Evolutionary conservation across 257 asterid species (phyloP), one percentile per base, ranked within the genome.

Genomic region (Agastache rugosa): DNA sequence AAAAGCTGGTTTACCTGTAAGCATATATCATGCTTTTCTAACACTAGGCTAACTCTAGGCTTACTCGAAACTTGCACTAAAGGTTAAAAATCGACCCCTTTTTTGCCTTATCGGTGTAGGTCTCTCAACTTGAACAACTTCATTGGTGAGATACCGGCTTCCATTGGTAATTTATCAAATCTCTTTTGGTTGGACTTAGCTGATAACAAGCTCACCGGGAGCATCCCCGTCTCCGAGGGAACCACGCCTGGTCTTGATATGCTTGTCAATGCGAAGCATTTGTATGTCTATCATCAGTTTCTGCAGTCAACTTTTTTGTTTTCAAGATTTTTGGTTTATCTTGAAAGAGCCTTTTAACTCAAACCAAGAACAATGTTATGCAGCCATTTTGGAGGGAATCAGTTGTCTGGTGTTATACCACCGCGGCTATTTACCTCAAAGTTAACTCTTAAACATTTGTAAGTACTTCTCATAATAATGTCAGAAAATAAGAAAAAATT

Each of bases 141-240:
- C 67, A 63, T 79, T 72, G 99, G 94, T 45, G 69, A 6, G 54
- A 95, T 95, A 79, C 99, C 99, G 20, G 80, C 90, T 75, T 69
- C 90, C 6, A 66, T 92, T 48, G 99, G 99, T 45, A 20, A 54
- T 50, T 76, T 92, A 63, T 55, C 80, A 19, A 75, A 76, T 12
- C 96, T 95, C 58, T 54, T 14, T 78, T 90, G 96, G 99, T 84
- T 95, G 74, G 99, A 95, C 83, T 35, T 95, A 69, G 97, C 98
- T 27, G 97, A 92, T 75, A 95, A 95, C 83, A 77, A 10, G 82
- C 90, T 95, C 65, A 82, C 71, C 11, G 99, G 99, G 45, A 74
- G 76, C 27, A 81, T 95, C 85, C 99, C 99, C 0, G 88, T 95
- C 80, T 95, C 99, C 35, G 67, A 8, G 56, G 89, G 89, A 69